Evolutionary conservation across 805 yeast species (phyloP), one percentile per base, ranked within the genome.

Genomic region (Metschnikowia henanensis): DNA sequence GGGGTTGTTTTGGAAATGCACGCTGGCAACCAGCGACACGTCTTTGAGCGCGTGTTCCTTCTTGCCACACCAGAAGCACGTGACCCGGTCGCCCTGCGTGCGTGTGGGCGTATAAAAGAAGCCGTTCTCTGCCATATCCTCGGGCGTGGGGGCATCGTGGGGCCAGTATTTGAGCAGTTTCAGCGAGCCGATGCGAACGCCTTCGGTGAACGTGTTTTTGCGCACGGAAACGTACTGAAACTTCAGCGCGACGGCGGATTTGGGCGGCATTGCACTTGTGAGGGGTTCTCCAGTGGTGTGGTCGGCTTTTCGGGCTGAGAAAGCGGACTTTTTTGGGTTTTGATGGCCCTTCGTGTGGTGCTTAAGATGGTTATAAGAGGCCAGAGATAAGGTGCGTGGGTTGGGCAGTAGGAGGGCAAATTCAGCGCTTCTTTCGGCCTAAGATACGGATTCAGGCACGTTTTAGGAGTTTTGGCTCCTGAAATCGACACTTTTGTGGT

Each of bases 11-110:
- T 25, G 16, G 19, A 59, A 41, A 36, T 62, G 67, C 25, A 51
- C 41, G 13, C 45, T 50, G 12, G 60, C 49, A 10, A 55, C 45
- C 6, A 40, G 41, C 6, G 52, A 47, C 8, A 53, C 58, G 23
- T 20, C 16, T 7, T 47, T 53, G 5, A 60, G 39, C 30, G 54
- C 56, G 20, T 55, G 53, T 38, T 64, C 69, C 23, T 55, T 56
- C 44, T 67, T 67, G 21, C 72, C 65, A 61, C 92, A 85, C 53
- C 71, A 66, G 41, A 73, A 75, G 60, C 92, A 85, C 13, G 80
- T 71, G 8, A 77, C 77, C 40, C 79, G 72, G 53, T 79, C 83
- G 3, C 56, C 61, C 35, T 70, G 63, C 25, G 65, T 62, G 40
- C 70, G 65, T 10, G 69, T 65, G 25, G 81, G 90, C 37, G 75